Conservation (phyloP, 2,329 filamentous ascomycete species). For the Pseudopyricularia javanii region DNA sequence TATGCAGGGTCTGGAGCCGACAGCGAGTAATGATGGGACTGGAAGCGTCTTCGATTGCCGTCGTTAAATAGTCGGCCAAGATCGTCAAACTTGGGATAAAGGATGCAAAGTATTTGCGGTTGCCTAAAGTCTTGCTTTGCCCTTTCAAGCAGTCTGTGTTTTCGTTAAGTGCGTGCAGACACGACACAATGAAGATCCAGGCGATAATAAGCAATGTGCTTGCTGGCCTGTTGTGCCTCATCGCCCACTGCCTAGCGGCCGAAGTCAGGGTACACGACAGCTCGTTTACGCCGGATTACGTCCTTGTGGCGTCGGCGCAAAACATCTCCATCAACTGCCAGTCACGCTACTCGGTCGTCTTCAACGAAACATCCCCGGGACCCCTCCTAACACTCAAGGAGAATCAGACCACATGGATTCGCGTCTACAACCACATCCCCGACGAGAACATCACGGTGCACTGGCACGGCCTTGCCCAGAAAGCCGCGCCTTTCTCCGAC, state of each 20-base stretch:
- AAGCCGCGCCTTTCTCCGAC: conserved; percentile 50
- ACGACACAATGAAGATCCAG: too few relatives aligned
- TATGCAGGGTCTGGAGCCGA: too few relatives aligned
- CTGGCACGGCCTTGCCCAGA: conserved; percentile 53
- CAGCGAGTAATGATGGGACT: too few relatives aligned
- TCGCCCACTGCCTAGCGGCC: background rate
- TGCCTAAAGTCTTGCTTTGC: too few relatives aligned
- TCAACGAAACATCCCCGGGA: conserved; percentile 41
- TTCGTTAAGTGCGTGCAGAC: too few relatives aligned
- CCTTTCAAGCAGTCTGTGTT: too few relatives aligned
- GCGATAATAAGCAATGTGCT: background rate
- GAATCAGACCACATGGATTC: conserved; percentile 37
- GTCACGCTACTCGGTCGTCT: conserved; percentile 25
- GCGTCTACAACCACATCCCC: conserved; percentile 45
- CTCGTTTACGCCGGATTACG: conserved; percentile 26
- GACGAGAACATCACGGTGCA: conserved; percentile 48
- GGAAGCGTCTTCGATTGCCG: too few relatives aligned
- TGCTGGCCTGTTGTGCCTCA: background rate
- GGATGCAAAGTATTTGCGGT: too few relatives aligned
- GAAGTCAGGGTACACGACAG: conserved; percentile 11
- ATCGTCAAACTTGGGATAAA: too few relatives aligned
- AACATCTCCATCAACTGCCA: conserved; percentile 30
- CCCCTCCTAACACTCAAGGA: conserved; percentile 32
- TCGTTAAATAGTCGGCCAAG: too few relatives aligned
- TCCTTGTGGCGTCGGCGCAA: conserved; percentile 29